These are phyloP conservation scores for Saturnispora galanensis DNA, from an alignment of 805 yeast species.

Conservation along the genomic window DNA sequence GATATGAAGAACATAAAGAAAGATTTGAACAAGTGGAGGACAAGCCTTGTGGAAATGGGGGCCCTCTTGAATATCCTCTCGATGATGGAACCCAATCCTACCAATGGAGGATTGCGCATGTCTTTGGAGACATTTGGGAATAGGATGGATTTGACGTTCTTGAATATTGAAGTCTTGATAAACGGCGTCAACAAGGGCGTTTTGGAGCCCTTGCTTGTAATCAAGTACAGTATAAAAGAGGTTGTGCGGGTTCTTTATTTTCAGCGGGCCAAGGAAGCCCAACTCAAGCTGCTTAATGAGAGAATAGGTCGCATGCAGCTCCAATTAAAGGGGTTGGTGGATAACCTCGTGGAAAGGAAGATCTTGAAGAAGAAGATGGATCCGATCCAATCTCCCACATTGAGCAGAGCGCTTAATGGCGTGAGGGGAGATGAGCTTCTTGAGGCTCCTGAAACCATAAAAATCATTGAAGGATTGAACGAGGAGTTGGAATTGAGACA, in stretches of 20 bases:
- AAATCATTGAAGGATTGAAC: slow-evolving; percentile 16
- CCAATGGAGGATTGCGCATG: slow-evolving; percentile 17
- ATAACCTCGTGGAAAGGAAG: slow-evolving; percentile 11
- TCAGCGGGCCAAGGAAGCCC: slow-evolving; percentile 43
- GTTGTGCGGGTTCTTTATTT: slow-evolving; percentile 37
- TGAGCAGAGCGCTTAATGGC: slow-evolving; percentile 21
- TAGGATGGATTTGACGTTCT: slow-evolving; percentile 39
- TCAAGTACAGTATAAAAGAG: slow-evolving; percentile 35
- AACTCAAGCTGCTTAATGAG: slow-evolving; percentile 13
- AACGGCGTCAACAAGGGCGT: slow-evolving; percentile 31
- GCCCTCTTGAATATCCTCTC: slow-evolving; percentile 49
- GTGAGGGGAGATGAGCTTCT: too few species aligned
- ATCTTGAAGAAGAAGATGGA: slow-evolving; percentile 9
- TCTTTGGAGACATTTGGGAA: slow-evolving; percentile 42
- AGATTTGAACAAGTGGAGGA: slow-evolving; percentile 31
- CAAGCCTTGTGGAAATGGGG: slow-evolving; percentile 40
- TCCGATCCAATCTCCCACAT: slow-evolving; percentile 24
- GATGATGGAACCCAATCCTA: slow-evolving; percentile 27
- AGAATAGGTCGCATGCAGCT: slow-evolving; percentile 20
- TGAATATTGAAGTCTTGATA: slow-evolving; percentile 38
- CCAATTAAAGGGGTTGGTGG: slow-evolving; percentile 20
- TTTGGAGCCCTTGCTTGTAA: slow-evolving; percentile 42
- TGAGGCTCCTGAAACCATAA: background rate
- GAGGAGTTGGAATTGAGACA: slow-evolving; percentile 30
- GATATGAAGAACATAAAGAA: slow-evolving; percentile 30